Base-by-base conservation (phyloP, 441 rosid species). In the Erysimum cheiri region DNA sequence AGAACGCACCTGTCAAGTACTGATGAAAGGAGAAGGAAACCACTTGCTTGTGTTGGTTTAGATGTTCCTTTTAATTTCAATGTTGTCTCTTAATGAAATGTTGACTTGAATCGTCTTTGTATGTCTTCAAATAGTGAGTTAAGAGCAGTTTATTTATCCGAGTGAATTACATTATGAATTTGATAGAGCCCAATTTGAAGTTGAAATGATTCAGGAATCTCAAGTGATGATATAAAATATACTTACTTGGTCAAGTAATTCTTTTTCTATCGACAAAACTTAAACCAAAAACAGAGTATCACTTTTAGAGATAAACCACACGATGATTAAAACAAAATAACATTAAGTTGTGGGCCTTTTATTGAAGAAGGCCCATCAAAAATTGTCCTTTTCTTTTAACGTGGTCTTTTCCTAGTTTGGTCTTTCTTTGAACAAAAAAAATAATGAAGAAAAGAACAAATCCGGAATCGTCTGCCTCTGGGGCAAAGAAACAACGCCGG, bases 1-100 rank as follows among this genome's bases (percentile, higher is more conserved):
- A 90, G 81, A 78, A 81, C 46, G 80, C 94, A 2, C 89, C 98
- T 41, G 90, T 6, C 17, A 92, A 90, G 80, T 90, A 92, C 73
- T 94, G 82, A 87, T 52, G 35, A 40, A 47, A 55, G 19, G 13
- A 58, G 64, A 19, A 46, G 29, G 44, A 33, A 33, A 33, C 5
- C 29, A 43, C 7, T 61, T 63, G 73, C 22, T 17, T 60, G 24
- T 39, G 15, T 50, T 58, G 28, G 35, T 43, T 67, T 74, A 52
- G 5, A 17, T 54, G 17, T 58, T 73, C 6, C 9, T 8, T 60
- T 33, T 8, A 54, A 14, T 15, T 15, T 41, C 60, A 60, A 28
- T 60, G 57, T 73, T 31, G 53, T 58, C 67, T 59, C 52, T 60
- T 53, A 52, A 52, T 66, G 67, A 73, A 58, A 32, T 43, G 72